Conservation (phyloP, 106 monocot species). For the Xerophyta viscosa region DNA sequence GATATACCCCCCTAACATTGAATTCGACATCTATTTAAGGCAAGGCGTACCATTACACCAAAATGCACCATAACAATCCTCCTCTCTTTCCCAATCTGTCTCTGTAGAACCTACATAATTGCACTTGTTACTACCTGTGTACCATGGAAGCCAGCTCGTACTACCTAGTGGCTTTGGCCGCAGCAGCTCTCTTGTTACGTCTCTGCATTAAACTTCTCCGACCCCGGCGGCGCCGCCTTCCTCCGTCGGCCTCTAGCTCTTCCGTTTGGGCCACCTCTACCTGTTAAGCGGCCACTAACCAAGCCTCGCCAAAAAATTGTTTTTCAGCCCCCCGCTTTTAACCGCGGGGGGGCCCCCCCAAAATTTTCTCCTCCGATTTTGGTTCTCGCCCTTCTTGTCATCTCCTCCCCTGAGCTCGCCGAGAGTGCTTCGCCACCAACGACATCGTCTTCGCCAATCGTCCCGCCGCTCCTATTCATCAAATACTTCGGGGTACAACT, state of each 20-base stretch:
- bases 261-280: conserved; percentile 12
- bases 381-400: conserved; percentile 15
- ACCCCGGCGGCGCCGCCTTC: neutral
- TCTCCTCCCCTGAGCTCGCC: too few species aligned
- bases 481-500: conserved; percentile 10
- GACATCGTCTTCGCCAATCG: conserved; percentile 25
- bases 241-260: conserved; percentile 1
- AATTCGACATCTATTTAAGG: too few species aligned
- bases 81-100: too few species aligned
- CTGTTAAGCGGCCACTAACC: conserved; percentile 20
- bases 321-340: conserved; percentile 12
- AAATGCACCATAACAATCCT: too few species aligned
- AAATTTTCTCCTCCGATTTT: conserved; percentile 13
- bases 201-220: too few species aligned
- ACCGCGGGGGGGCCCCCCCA: conserved; percentile 25
- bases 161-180: too few species aligned
- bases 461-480: neutral
- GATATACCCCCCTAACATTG: too few species aligned
- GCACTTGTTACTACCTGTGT: too few species aligned
- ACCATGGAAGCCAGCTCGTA: too few species aligned
- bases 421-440: conserved; percentile 13
- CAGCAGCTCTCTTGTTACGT: too few species aligned
- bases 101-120: too few species aligned
- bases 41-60: too few species aligned
- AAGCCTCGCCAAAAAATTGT: neutral